Evolutionary conservation across 225 moss, liverwort and hornwort species (phyloP).

Genomic region (Anthoceros angustus): DNA sequence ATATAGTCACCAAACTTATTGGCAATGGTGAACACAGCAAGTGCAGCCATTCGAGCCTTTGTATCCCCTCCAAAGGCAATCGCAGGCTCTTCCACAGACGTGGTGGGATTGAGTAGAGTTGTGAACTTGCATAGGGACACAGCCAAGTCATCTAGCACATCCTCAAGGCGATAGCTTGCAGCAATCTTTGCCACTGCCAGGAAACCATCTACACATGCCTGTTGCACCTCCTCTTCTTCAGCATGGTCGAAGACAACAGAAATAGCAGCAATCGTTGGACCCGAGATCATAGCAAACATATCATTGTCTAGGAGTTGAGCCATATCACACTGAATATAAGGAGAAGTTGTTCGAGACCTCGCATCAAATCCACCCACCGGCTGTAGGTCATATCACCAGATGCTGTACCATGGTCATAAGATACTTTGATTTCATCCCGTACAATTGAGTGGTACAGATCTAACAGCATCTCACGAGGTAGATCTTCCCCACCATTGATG

Average conservation of each 20-base stretch:
- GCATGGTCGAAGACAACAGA: constrained; percentile 99
- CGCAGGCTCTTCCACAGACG: constrained; percentile 82
- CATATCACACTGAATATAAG: constrained; percentile 74
- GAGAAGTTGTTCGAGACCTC: constrained; percentile 63
- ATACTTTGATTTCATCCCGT: constrained; percentile 80
- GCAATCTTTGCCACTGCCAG: constrained; percentile 94
- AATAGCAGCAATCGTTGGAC: constrained; percentile 97
- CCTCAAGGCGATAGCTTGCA: constrained; percentile 88
- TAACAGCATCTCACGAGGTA: constrained; percentile 73
- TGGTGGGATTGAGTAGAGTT: constrained; percentile 85
- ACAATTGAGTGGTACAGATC: constrained; percentile 79
- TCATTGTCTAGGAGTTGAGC: constrained; percentile 86
- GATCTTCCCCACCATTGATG: constrained; percentile 77
- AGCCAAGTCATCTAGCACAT: constrained; percentile 96
- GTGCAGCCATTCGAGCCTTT: constrained; percentile 98
- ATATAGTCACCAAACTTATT: constrained; percentile 99
- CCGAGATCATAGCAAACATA: constrained; percentile 98
- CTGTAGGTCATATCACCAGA: constrained; percentile 95
- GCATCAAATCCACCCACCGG: constrained; percentile 98
- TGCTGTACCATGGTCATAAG: constrained; percentile 82
- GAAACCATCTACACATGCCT: constrained; percentile 90
- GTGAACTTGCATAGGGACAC: constrained; percentile 99
- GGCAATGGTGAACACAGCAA: constrained; percentile 92
- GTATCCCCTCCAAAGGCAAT: constrained; percentile 96
- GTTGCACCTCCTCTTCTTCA: constrained; percentile 89